Base-by-base conservation (phyloP, 768 basidiomycete genomes). In the Pleurotus citrinopileatus region DNA sequence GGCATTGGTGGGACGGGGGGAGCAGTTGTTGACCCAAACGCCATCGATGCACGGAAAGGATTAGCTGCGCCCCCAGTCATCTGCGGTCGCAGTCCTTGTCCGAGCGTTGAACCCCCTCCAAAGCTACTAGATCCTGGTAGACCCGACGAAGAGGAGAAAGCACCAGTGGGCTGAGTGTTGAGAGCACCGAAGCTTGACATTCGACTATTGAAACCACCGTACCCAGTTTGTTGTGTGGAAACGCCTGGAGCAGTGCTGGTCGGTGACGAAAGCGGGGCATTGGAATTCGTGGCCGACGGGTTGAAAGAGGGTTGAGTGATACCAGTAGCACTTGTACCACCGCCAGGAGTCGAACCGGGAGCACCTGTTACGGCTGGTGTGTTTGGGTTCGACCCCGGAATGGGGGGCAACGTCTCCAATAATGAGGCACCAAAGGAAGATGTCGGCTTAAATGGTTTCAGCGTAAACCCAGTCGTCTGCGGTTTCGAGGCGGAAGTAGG, bases 381-480 rank as follows among this genome's bases (percentile, higher is more conserved):
- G 4, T 70, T 70, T 0, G 80, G 68, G 2, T 67, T 65, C 4
- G 86, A 82, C 28, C 80, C 83, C 9, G 87, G 81, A 52, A 92
- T 83, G 4, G 91, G 75, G 2, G 93, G 93, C 32, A 94, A 69
- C 2, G 82, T 79, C 47, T 87, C 87, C 55, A 94, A 61, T 36
- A 94, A 65, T 13, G 83, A 81, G 28, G 87, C 84, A 26, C 91
- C 91, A 63, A 94, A 94, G 37, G 81, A 85, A 2, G 86, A 88
- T 2, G 85, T 78, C 2, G 91, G 91, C 62, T 91, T 91, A 76
- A 94, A 94, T 4, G 88, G 81, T 64, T 87, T 91, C 59, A 91
- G 65, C 22, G 77, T 73, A 36, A 80, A 76, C 3, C 81, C 81
- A 15, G 80, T 81, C 23, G 72, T 58, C 50, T 82, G 81, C 4